Evolutionary conservation across 164 flowering plant genomes (phyloP), one percentile per base, ranked within the genome.

Genomic region (Pachysandra terminalis): DNA sequence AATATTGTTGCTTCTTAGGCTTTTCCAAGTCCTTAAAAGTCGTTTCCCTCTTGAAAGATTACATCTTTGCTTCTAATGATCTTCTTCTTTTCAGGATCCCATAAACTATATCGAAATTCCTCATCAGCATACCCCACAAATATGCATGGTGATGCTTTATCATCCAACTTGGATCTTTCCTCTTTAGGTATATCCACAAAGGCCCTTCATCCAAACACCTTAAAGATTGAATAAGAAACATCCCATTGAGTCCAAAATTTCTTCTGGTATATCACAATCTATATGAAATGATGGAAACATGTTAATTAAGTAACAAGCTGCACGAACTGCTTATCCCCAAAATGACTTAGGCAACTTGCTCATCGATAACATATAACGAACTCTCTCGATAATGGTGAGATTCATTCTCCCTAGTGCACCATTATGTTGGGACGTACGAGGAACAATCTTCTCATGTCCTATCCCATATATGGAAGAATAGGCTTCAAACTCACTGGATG

Each of bases 361-460:
- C n/a, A n/a, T n/a, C n/a, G n/a, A n/a, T n/a, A n/a, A n/a, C n/a
- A n/a, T n/a, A n/a, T n/a, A n/a, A n/a, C n/a, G n/a, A n/a, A n/a
- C n/a, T n/a, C n/a, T n/a, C n/a, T 68, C 68, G 53, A 71, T 68
- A 10, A 14, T 2, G 57, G 69, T 75, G 0, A 26, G 3, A 23
- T 68, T 75, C 69, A 62, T 71, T 24, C 69, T 63, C 53, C 71
- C 72, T 23, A 40, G 69, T 19, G 58, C 75, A n/a, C n/a, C n/a
- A n/a, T n/a, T n/a, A n/a, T n/a, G n/a, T n/a, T n/a, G n/a, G n/a
- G n/a, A n/a, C n/a, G 59, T 75, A 70, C 65, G 19, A 9, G 65
- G 65, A 48, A 23, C 59, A 13, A 14, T 64, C 59, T 53, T 64
- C 53, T 64, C 49, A 61, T 65, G 71, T 17, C 54, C 25, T 2